These are phyloP conservation scores for Monosporozyma unispora DNA, from an alignment of 805 yeast species.

Conservation along the genomic window DNA sequence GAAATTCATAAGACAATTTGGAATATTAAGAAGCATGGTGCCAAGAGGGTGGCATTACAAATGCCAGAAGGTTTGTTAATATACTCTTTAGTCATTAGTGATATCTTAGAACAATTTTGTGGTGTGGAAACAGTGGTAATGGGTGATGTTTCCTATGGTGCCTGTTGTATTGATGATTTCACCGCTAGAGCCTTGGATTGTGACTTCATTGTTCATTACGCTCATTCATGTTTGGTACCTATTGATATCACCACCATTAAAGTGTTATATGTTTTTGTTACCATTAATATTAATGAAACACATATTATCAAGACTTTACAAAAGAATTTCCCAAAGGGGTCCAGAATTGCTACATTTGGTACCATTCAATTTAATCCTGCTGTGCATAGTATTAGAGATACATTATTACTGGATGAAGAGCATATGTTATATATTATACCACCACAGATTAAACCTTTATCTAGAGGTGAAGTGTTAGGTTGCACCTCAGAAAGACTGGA, in stretches of 20 bases:
- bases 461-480: slow-evolving; percentile 93
- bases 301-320: slow-evolving; percentile 73
- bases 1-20: slow-evolving; percentile 94
- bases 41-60: slow-evolving; percentile 83
- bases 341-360: slow-evolving; percentile 77
- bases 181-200: slow-evolving; percentile 91
- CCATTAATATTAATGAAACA: slow-evolving; percentile 76
- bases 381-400: slow-evolving; percentile 65
- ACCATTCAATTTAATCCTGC: slow-evolving; percentile 97
- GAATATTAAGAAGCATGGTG: slow-evolving; percentile 69
- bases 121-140: slow-evolving; percentile 78
- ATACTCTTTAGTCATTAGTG: slow-evolving; percentile 82
- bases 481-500: slow-evolving; percentile 85
- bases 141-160: slow-evolving; percentile 99
- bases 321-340: slow-evolving; percentile 55
- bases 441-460: slow-evolving; percentile 87
- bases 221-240: slow-evolving; percentile 95
- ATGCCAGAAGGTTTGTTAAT: slow-evolving; percentile 96
- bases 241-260: slow-evolving; percentile 85
- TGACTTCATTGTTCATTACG: slow-evolving; percentile 92
- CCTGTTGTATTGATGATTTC: slow-evolving; percentile 95
- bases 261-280: slow-evolving; percentile 90
- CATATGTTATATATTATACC: slow-evolving; percentile 55
- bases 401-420: slow-evolving; percentile 41
- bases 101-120: slow-evolving; percentile 88